Conservation (phyloP, 1,284 basidiomycete genomes). For the Ganoderma lingzhi region DNA sequence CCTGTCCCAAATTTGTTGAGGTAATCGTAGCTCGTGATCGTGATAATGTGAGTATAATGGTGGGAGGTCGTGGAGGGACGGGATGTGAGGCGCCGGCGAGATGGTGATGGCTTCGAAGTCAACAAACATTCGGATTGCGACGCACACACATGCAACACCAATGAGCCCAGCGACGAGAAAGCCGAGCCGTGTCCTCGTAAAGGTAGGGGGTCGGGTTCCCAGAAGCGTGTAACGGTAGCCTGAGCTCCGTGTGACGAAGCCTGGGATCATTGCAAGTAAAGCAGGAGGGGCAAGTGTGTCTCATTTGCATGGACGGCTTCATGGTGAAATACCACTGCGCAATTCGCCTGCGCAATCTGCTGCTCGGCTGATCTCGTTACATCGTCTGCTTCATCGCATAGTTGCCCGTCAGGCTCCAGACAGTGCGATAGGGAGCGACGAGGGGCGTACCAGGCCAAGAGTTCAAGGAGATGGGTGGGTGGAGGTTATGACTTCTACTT, state of each 20-base stretch:
- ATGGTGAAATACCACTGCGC: no score
- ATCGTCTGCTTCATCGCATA: no score
- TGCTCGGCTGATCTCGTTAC: no score
- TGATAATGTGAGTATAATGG: conserved; percentile 24
- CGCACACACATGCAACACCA: background rate
- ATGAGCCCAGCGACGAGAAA: background rate
- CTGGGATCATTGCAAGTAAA: background rate
- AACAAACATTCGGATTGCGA: background rate
- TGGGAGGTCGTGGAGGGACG: conserved; percentile 11
- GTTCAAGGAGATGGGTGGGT: no score
- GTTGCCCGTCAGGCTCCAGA: no score
- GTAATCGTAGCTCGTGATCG: conserved; percentile 17
- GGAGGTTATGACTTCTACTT: no score
- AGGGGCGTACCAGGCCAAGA: no score
- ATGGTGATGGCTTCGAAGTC: background rate
- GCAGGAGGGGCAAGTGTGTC: background rate
- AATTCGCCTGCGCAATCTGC: no score
- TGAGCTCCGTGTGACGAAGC: background rate
- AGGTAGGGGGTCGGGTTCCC: background rate
- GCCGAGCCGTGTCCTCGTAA: background rate
- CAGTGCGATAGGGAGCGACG: no score
- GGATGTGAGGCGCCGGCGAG: background rate
- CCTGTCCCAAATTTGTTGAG: conserved; percentile 25
- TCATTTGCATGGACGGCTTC: background rate
- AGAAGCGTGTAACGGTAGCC: background rate